These are phyloP conservation scores for Aspergillus pseudoterreus DNA, from an alignment of 2,329 filamentous ascomycete species.

Conservation along the genomic window DNA sequence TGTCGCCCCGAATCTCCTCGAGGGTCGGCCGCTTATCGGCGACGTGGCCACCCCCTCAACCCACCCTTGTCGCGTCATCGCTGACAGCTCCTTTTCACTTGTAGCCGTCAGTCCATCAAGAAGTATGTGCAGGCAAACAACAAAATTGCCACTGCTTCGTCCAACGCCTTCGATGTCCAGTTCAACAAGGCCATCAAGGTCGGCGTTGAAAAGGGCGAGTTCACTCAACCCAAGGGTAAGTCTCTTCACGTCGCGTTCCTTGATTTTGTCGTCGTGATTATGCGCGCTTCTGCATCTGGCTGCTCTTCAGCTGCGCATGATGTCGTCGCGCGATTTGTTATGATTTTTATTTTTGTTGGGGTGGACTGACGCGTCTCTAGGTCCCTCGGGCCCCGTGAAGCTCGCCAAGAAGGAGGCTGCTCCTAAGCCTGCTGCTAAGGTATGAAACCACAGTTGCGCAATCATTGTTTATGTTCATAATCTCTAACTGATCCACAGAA, in stretches of 20 bases:
- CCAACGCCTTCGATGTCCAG: slow-evolving; percentile 63
- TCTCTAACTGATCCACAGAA: slow-evolving; percentile 6
- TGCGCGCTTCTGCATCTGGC: neutral
- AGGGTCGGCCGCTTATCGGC: slow-evolving; percentile 9
- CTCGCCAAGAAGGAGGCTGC: slow-evolving; percentile 71
- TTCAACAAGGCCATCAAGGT: slow-evolving; percentile 82
- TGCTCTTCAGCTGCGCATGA: neutral
- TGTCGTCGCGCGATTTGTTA: slow-evolving; percentile 1
- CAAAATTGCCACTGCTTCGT: slow-evolving; percentile 54
- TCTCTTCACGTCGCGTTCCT: slow-evolving; percentile 17
- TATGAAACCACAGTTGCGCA: slow-evolving; percentile 4
- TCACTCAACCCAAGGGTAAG: slow-evolving; percentile 86
- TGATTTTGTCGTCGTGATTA: neutral
- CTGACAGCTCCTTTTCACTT: slow-evolving; percentile 28
- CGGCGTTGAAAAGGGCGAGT: slow-evolving; percentile 82
- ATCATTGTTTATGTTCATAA: neutral
- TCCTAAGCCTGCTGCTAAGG: slow-evolving; percentile 28
- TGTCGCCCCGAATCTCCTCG: slow-evolving; percentile 2
- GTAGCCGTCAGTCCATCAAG: slow-evolving; percentile 68
- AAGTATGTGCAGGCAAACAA: slow-evolving; percentile 73
- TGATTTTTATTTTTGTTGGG: slow-evolving; percentile 3
- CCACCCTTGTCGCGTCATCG: slow-evolving; percentile 16
- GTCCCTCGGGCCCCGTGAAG: slow-evolving; percentile 86
- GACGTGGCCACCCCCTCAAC: slow-evolving; percentile 16
- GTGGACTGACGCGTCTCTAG: slow-evolving; percentile 44